Percentiles rank a stretch among this genome's conserved stretches.
phyloP scores from a whole-genome alignment of 2,329 filamentous ascomycete genomes.

The Verticillium nonalfalfae region DNA sequence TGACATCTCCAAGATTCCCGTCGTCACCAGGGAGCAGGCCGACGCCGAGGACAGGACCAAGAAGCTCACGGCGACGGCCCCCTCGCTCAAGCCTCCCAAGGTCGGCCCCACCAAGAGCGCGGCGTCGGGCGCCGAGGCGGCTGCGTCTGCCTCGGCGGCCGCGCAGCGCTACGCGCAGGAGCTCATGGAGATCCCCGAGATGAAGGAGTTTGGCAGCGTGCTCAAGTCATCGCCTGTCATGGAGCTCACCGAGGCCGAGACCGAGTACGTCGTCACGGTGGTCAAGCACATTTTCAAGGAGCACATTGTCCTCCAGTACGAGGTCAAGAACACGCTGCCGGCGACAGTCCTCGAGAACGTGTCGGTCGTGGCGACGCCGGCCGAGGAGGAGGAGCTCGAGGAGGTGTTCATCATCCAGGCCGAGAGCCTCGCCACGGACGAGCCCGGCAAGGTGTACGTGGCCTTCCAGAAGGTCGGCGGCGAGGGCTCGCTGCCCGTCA shows the following conservation, averaged over 20 bases:
- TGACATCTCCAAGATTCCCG: slow-evolving; percentile 83
- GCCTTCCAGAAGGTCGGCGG: slow-evolving; percentile 82
- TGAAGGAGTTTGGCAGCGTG: slow-evolving; percentile 81
- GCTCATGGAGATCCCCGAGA: slow-evolving; percentile 81
- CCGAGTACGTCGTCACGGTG: slow-evolving; percentile 89
- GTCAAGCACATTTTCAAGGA: slow-evolving; percentile 99
- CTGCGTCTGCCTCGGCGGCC: slow-evolving; percentile 68
- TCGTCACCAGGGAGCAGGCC: slow-evolving; percentile 92
- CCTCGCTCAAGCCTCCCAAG: slow-evolving; percentile 89
- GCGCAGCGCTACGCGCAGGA: slow-evolving; percentile 88
- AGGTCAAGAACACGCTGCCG: slow-evolving; percentile 94
- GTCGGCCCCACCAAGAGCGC: slow-evolving; percentile 68
- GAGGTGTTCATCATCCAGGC: slow-evolving; percentile 94
- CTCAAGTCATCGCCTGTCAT: slow-evolving; percentile 85
- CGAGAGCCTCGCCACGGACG: slow-evolving; percentile 73
- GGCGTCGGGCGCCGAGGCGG: slow-evolving; percentile 63
- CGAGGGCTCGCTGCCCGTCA: slow-evolving; percentile 68
- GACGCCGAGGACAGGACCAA: slow-evolving; percentile 94
- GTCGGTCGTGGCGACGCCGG: slow-evolving; percentile 71
- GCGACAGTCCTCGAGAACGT: slow-evolving; percentile 89
- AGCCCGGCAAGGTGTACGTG: slow-evolving; percentile 90
- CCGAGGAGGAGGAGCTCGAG: slow-evolving; percentile 75
- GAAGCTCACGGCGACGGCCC: slow-evolving; percentile 89
- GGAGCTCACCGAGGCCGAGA: slow-evolving; percentile 94
- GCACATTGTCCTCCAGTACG: slow-evolving; percentile 90